Evolutionary conservation across 140 eudicot genomes (phyloP).

Genomic region (Cichorium intybus): DNA sequence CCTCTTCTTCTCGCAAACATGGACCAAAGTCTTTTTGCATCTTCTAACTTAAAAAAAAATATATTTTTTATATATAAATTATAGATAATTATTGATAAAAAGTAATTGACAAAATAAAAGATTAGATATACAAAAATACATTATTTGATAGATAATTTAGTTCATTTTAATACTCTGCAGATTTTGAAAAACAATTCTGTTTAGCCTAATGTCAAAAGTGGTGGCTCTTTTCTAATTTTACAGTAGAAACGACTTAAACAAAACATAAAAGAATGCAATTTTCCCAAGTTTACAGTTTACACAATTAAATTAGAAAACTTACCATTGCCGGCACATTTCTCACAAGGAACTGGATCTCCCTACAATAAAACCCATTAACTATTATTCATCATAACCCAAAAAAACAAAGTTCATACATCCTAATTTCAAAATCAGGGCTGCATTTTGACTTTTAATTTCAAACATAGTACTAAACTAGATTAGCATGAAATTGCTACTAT

Average conservation of each 20-base stretch:
- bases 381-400: conserved; percentile 13
- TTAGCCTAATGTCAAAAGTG: conserved; percentile 13
- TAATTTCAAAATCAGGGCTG: conserved; percentile 5
- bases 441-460: conserved; percentile 10
- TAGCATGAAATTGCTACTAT: not conserved
- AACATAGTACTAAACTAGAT: not conserved
- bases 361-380: conserved; percentile 35
- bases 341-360: conserved; percentile 99
- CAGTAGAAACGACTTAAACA: not conserved
- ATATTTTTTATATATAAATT: too few species aligned
- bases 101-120: too few species aligned
- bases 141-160: too few species aligned
- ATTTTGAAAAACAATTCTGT: not conserved
- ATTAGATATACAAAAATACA: too few species aligned
- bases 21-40: too few species aligned
- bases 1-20: too few species aligned
- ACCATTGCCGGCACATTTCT: conserved; percentile 98
- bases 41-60: too few species aligned
- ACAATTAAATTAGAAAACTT: not conserved
- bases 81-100: too few species aligned
- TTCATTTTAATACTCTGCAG: too few species aligned
- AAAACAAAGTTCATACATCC: not conserved
- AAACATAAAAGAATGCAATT: not conserved
- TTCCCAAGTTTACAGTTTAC: not conserved
- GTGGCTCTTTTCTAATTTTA: not conserved